A percentile compares a stretch with the other conserved stretches of the same genome.
Evolutionary conservation across 1,284 basidiomycete species (phyloP).

Genomic region (Earliella scabrosa): DNA sequence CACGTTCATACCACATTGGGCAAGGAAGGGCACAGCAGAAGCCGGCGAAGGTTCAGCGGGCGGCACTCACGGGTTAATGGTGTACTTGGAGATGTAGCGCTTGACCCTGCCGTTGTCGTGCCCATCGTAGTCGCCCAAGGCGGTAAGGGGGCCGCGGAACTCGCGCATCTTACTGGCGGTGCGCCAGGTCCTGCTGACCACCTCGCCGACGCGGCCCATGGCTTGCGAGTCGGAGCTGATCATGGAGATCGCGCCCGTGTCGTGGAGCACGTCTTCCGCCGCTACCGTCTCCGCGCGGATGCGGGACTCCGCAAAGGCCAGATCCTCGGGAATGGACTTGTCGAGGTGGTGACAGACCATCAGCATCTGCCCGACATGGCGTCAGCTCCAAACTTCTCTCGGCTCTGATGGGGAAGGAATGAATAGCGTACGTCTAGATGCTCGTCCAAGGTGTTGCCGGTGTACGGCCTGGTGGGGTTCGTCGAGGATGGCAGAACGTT

Average conservation of each 20-base stretch:
- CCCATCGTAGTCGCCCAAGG: slow-evolving; percentile 65
- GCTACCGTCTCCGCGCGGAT: slow-evolving; percentile 97
- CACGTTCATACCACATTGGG: background rate
- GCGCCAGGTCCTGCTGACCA: slow-evolving; percentile 92
- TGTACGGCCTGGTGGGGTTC: slow-evolving; percentile 94
- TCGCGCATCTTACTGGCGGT: slow-evolving; percentile 96
- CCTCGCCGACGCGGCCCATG: slow-evolving; percentile 98
- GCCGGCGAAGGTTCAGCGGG: background rate
- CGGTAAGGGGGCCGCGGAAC: slow-evolving; percentile 70
- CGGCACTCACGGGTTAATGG: slow-evolving; percentile 89
- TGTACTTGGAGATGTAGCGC: slow-evolving; percentile 96
- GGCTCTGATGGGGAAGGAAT: background rate
- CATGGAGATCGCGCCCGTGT: slow-evolving; percentile 94
- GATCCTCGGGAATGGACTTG: slow-evolving; percentile 89
- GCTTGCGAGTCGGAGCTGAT: slow-evolving; percentile 96
- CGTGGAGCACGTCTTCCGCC: slow-evolving; percentile 96
- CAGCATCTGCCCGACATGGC: slow-evolving; percentile 73
- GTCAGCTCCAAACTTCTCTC: slow-evolving; percentile 10
- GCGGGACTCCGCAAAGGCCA: slow-evolving; percentile 96
- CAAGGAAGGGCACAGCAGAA: background rate
- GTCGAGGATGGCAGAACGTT: slow-evolving; percentile 98
- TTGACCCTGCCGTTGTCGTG: slow-evolving; percentile 96
- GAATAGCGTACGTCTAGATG: slow-evolving; percentile 80
- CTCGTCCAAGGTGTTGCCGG: slow-evolving; percentile 94
- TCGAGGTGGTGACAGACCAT: slow-evolving; percentile 97